These are phyloP conservation scores for Micractinium conductrix DNA, from an alignment of 139 green algal species.

Conservation along the genomic window DNA sequence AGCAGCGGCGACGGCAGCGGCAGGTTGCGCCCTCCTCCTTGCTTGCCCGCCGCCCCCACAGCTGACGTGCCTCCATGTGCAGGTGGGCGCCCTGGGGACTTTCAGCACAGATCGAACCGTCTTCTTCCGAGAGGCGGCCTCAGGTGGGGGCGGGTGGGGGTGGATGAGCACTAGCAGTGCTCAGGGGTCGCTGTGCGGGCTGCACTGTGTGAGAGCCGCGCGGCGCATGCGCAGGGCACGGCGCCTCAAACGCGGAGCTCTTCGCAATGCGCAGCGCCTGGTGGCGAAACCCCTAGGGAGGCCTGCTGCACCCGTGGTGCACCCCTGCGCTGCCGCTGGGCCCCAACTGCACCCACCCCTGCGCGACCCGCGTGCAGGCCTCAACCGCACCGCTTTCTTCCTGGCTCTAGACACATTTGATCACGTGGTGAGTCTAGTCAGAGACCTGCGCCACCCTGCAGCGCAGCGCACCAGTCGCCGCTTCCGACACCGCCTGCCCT, in stretches of 20 bases:
- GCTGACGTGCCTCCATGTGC: background rate
- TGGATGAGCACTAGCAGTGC: too few relatives aligned
- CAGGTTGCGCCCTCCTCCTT: background rate
- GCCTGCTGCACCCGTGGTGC: background rate
- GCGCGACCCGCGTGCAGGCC: background rate
- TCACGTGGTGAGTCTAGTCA: too few relatives aligned
- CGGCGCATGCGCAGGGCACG: too few relatives aligned
- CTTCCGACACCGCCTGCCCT: too few relatives aligned
- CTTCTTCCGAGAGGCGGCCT: slow-evolving; percentile 57
- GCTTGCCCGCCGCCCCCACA: background rate
- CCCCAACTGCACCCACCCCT: background rate
- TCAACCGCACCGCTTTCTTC: slow-evolving; percentile 57
- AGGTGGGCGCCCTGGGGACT: slow-evolving; percentile 48
- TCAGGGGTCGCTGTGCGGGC: too few relatives aligned
- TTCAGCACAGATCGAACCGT: slow-evolving; percentile 48
- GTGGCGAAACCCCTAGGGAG: background rate
- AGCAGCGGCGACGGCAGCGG: too few relatives aligned
- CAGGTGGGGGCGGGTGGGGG: slow-evolving; percentile 27
- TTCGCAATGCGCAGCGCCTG: too few relatives aligned
- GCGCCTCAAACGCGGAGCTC: too few relatives aligned
- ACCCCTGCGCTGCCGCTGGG: background rate
- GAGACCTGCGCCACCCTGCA: too few relatives aligned
- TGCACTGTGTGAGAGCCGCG: too few relatives aligned
- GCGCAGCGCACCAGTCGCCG: too few relatives aligned
- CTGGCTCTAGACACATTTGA: slow-evolving; percentile 57